Conservation (phyloP, 345 rosid species). For the Acer saccharum region DNA sequence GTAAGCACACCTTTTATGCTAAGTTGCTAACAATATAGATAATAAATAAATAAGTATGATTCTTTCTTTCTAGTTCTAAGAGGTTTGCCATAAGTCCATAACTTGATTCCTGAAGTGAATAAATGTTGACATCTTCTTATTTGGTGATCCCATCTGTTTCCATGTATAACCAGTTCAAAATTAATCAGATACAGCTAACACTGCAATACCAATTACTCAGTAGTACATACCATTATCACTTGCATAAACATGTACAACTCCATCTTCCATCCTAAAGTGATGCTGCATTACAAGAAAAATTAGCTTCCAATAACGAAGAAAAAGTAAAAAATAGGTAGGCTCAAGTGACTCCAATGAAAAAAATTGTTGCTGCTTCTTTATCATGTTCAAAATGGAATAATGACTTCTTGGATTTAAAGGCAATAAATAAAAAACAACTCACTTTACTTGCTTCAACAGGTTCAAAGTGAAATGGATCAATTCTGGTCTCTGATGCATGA, state of each 20-base stretch:
- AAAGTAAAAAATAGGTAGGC: background rate
- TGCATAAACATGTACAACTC: slow-evolving; percentile 52
- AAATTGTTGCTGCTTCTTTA: background rate
- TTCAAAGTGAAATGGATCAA: slow-evolving; percentile 44
- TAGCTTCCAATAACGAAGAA: background rate
- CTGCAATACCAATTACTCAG: background rate
- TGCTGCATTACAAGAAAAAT: slow-evolving; percentile 39
- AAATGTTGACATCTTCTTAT: background rate
- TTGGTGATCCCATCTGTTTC: background rate
- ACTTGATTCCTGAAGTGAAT: background rate
- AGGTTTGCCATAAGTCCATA: background rate
- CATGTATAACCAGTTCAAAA: background rate
- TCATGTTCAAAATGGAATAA: background rate
- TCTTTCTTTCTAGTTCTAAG: background rate
- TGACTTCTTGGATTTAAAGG: background rate
- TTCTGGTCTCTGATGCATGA: slow-evolving; percentile 19
- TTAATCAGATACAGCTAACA: background rate
- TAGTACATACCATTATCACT: slow-evolving; percentile 38
- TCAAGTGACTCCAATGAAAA: background rate
- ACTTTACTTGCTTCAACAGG: slow-evolving; percentile 47
- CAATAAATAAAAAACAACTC: slow-evolving; percentile 24
- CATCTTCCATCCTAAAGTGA: slow-evolving; percentile 52
- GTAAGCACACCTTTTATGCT: background rate
- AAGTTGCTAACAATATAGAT: background rate
- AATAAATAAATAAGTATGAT: background rate